These are phyloP conservation scores for Termitomyces sp. DNA, from an alignment of 1,284 basidiomycete species.

Conservation along the genomic window DNA sequence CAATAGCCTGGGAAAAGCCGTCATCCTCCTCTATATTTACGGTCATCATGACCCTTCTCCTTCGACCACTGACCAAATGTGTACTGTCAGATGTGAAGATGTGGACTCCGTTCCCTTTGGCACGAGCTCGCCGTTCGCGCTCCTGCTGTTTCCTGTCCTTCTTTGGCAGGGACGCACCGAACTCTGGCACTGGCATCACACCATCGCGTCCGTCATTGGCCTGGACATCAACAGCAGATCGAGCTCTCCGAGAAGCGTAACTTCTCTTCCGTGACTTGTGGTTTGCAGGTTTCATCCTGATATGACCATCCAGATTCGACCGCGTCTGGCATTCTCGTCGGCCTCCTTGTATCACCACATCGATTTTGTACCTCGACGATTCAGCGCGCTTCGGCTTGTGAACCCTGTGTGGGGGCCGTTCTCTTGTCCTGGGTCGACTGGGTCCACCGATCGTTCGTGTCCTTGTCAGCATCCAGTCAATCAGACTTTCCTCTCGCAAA, in stretches of 20 bases:
- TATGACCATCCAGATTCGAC: conserved; percentile 26
- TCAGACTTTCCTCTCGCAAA: conserved; percentile 38
- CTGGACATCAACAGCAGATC: not conserved
- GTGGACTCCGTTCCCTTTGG: conserved; percentile 26
- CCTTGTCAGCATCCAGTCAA: conserved; percentile 55
- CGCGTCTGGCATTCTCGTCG: conserved; percentile 32
- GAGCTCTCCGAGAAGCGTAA: conserved; percentile 1
- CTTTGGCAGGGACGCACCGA: conserved; percentile 10
- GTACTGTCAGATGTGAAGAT: conserved; percentile 24
- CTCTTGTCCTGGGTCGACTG: conserved; percentile 15
- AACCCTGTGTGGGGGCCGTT: conserved; percentile 6
- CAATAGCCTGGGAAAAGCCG: conserved; percentile 38
- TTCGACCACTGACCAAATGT: conserved; percentile 30
- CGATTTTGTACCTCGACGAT: conserved; percentile 21
- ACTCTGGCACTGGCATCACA: not conserved
- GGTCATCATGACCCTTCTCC: conserved; percentile 25
- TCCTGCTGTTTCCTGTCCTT: conserved; percentile 21
- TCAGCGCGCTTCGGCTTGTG: conserved; percentile 11
- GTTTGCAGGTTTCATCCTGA: not conserved
- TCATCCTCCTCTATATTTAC: conserved; percentile 38
- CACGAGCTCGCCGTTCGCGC: conserved; percentile 19
- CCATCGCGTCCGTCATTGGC: not conserved
- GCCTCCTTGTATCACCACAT: conserved; percentile 33
- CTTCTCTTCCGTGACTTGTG: not conserved
- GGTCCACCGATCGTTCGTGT: conserved; percentile 27